A percentile compares a stretch with the other conserved stretches of the same genome.
Evolutionary conservation across 495 filamentous ascomycete species (phyloP).

Genomic region (Neurospora tetrasperma): DNA sequence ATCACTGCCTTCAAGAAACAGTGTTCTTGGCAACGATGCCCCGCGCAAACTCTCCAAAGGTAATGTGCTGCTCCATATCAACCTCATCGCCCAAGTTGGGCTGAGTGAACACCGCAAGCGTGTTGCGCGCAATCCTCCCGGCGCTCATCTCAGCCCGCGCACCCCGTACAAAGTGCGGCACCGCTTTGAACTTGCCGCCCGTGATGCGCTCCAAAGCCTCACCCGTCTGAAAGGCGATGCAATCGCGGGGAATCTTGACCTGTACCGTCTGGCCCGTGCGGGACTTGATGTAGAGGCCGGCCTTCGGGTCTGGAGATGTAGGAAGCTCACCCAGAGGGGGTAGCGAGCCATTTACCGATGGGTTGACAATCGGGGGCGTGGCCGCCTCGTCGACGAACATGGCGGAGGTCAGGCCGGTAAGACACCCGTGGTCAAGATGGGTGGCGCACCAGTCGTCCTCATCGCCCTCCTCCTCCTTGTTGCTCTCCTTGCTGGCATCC

Average conservation of each 20-base stretch:
- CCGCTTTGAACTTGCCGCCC: constrained; percentile 75
- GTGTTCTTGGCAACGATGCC: constrained; percentile 77
- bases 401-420: constrained; percentile 86
- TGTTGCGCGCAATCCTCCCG: constrained; percentile 69
- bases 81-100: constrained; percentile 86
- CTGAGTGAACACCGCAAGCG: constrained; percentile 94
- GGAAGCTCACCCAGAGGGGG: constrained; percentile 55
- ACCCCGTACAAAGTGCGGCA: constrained; percentile 92
- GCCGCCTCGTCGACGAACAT: constrained; percentile 86
- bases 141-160: constrained; percentile 35
- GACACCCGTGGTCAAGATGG: constrained; percentile 85
- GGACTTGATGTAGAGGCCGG: constrained; percentile 87
- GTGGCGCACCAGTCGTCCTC: constrained; percentile 96
- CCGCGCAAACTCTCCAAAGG: constrained; percentile 81
- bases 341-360: constrained; percentile 11
- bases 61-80: constrained; percentile 55
- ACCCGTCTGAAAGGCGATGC: constrained; percentile 92
- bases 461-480: constrained; percentile 52
- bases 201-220: constrained; percentile 88
- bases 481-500: constrained; percentile 25
- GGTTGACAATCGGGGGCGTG: constrained; percentile 30
- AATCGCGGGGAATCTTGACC: constrained; percentile 80
- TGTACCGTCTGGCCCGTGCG: constrained; percentile 68
- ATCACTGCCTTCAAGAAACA: constrained; percentile 19
- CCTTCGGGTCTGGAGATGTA: constrained; percentile 64